Base-by-base conservation (phyloP, 2,329 filamentous ascomycete genomes). In the Ceratocystiopsis sp. region DNA sequence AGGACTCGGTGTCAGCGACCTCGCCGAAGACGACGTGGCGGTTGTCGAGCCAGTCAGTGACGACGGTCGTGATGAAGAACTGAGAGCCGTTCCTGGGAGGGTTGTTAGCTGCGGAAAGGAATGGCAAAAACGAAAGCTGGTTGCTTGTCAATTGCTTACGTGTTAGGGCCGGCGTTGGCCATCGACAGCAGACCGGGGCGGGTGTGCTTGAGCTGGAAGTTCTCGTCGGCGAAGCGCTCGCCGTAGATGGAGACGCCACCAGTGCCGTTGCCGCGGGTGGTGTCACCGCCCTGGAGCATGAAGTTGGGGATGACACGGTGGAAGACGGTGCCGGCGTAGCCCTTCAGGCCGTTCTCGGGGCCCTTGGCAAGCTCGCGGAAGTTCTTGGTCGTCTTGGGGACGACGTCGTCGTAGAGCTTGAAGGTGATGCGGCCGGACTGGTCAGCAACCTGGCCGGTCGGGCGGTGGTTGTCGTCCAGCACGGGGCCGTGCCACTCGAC, bases 251-350 rank as follows among this genome's bases (percentile, higher is more conserved):
- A 93, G 68, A 82, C 83, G 66, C 85, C 84, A 68, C 84, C 85
- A 46, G 85, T 89, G 59, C 84, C 84, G 66, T 93, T 91, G 60
- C 78, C 77, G 60, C 82, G 82, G 66, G 85, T 93, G 66, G 85
- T 93, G 74, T 93, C 85, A 74, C 85, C 85, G 62, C 85, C 86
- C 75, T 93, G 86, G 56, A 93, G 80, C 86, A 93, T 93, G 75
- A 93, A 93, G 46, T 84, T 64, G 54, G 82, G 82, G 65, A 93
- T 93, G 65, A 94, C 80, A 56, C 86, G 84, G 75, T 94, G 85
- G 80, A 93, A 93, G 53, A 73, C 71, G 55, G 84, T 91, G 59
- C 75, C 77, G 62, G 74, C 64, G 73, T 93, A 94, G 55, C 84
- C 84, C 63, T 82, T 79, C 19, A 21, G 19, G 19, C 7, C 7